These are phyloP conservation scores for Alternaria alternata DNA, from an alignment of 2,329 filamentous ascomycete species.

Conservation along the genomic window DNA sequence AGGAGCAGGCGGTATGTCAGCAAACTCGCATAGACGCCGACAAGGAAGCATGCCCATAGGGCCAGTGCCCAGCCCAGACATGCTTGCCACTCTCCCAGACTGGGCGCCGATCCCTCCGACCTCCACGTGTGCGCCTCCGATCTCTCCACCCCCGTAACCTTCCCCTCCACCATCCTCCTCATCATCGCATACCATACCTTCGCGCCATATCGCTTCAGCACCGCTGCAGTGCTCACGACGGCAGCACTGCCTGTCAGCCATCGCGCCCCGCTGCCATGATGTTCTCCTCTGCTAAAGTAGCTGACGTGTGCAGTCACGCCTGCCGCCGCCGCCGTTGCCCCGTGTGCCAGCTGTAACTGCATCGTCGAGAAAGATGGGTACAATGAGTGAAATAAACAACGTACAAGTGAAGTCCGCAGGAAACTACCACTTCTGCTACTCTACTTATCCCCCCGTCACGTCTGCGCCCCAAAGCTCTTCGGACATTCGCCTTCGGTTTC, in stretches of 20 bases:
- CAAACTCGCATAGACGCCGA: background rate
- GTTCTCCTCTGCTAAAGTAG: background rate
- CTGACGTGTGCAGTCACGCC: background rate
- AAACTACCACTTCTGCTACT: background rate
- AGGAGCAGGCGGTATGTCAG: background rate
- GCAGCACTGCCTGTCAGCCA: background rate
- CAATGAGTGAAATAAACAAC: too few species aligned
- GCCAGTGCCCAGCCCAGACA: background rate
- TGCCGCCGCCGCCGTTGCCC: background rate
- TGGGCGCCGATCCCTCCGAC: too few species aligned
- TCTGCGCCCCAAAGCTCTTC: background rate
- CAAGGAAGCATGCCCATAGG: background rate
- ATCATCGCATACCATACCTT: too few species aligned
- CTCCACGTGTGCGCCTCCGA: too few species aligned
- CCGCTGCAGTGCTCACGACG: too few species aligned
- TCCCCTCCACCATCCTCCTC: too few species aligned
- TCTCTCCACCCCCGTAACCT: too few species aligned
- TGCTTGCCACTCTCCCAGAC: too few species aligned
- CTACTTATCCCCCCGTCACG: background rate
- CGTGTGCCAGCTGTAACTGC: background rate
- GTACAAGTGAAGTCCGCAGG: background rate
- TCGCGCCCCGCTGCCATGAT: background rate
- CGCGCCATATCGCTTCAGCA: too few species aligned
- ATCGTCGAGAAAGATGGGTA: background rate
- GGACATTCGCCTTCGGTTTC: constrained; percentile 3